A percentile compares a stretch with the other conserved stretches of the same genome.
phyloP scores from a whole-genome alignment of 208 protist genomes.

The Acanthamoeba triangularis region DNA sequence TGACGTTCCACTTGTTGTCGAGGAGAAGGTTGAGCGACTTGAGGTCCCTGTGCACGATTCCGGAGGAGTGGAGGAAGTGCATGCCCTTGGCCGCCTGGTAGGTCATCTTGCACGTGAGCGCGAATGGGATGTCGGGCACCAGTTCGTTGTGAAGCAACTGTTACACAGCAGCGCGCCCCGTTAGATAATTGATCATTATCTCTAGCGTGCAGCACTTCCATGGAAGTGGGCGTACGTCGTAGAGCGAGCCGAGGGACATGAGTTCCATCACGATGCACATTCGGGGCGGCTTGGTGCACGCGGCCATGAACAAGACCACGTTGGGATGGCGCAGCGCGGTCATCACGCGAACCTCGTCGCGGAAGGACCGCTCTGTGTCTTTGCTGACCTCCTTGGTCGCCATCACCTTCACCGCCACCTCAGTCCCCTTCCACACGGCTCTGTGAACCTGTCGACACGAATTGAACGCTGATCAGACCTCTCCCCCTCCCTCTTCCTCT shows the following conservation, averaged over 20 bases:
- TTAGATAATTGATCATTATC: no score
- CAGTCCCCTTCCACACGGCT: background rate
- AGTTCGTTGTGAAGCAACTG: slow-evolving; percentile 29
- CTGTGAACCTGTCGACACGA: background rate
- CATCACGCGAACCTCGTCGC: slow-evolving; percentile 11
- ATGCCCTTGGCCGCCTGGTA: slow-evolving; percentile 29
- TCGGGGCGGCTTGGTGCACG: background rate
- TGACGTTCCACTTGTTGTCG: slow-evolving; percentile 72
- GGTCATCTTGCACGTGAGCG: background rate
- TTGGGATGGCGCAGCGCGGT: background rate
- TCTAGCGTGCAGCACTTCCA: no score
- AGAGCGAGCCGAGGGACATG: background rate
- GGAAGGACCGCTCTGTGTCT: background rate
- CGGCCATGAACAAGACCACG: slow-evolving; percentile 58
- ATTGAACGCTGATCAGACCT: no score
- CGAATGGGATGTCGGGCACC: slow-evolving; percentile 1
- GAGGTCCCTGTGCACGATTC: slow-evolving; percentile 68
- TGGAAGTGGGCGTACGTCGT: background rate
- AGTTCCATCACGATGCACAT: slow-evolving; percentile 21
- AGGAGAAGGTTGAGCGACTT: slow-evolving; percentile 65
- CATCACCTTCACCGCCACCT: background rate
- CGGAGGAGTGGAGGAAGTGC: slow-evolving; percentile 55
- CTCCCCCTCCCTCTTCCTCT: no score
- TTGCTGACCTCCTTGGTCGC: background rate
- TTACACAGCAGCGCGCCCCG: no score